phyloP scores from a whole-genome alignment of 257 asterid species.

The Agastache rugosa region DNA sequence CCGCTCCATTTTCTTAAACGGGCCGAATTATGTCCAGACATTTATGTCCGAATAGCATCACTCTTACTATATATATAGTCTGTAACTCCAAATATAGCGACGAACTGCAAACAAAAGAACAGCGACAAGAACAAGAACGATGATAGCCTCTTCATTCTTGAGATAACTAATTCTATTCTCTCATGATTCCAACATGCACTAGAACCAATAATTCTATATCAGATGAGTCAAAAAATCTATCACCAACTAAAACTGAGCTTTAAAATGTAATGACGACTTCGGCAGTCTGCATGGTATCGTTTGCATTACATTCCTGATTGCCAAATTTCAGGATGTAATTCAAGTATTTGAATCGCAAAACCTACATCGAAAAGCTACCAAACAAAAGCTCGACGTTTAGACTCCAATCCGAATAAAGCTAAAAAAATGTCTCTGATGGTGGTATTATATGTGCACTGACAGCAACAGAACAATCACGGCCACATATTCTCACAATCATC shows the following conservation, averaged over 20 bases:
- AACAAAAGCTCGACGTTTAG: slow-evolving; percentile 4
- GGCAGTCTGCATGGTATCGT: no score
- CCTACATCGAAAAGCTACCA: slow-evolving; percentile 16
- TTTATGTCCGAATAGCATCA: no score
- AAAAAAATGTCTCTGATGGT: slow-evolving; percentile 17
- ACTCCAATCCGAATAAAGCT: slow-evolving; percentile 26
- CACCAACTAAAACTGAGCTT: neutral
- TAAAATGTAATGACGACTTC: neutral
- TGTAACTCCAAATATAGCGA: no score
- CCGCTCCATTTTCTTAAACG: no score
- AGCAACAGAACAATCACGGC: slow-evolving; percentile 51
- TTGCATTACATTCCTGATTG: neutral
- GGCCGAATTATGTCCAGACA: no score
- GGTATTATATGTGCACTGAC: slow-evolving; percentile 35
- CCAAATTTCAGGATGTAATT: neutral
- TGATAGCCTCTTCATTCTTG: neutral
- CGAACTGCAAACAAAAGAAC: neutral
- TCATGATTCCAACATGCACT: no score
- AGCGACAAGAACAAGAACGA: neutral
- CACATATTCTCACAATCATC: slow-evolving; percentile 54
- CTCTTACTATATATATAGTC: no score
- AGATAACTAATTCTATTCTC: neutral
- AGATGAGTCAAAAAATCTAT: neutral
- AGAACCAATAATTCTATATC: no score
- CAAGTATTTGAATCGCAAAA: neutral